Conservation (phyloP, 2,329 filamentous ascomycete species). For the Hymenoscyphus fructigenus region DNA sequence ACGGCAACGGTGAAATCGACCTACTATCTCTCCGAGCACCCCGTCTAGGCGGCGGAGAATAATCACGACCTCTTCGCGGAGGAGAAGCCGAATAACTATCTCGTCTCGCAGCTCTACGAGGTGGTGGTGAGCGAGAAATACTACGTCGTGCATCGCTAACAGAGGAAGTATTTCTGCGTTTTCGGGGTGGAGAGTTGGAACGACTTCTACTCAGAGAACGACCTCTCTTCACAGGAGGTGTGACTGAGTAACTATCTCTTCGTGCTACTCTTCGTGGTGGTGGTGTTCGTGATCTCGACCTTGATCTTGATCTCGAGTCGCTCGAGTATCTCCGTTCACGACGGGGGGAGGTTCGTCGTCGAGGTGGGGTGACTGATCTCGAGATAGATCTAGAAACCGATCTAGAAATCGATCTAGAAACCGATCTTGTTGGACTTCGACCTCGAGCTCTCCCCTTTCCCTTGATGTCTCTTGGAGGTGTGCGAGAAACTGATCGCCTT, state of each 20-base stretch:
- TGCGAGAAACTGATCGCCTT: slow-evolving; percentile 26
- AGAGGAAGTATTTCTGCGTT: slow-evolving; percentile 30
- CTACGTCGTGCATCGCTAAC: slow-evolving; percentile 28
- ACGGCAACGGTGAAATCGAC: slow-evolving; percentile 26
- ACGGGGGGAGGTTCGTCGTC: slow-evolving; percentile 27
- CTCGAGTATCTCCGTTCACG: slow-evolving; percentile 23
- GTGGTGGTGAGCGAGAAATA: slow-evolving; percentile 27
- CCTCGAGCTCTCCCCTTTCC: slow-evolving; percentile 25
- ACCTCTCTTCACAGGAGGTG: slow-evolving; percentile 24
- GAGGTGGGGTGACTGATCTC: slow-evolving; percentile 26
- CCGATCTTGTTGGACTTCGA: slow-evolving; percentile 32
- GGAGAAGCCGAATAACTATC: slow-evolving; percentile 23
- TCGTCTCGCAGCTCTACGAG: slow-evolving; percentile 13
- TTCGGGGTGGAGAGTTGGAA: slow-evolving; percentile 25
- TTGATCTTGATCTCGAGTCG: slow-evolving; percentile 25
- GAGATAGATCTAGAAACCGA: slow-evolving; percentile 28
- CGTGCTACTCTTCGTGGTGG: slow-evolving; percentile 19
- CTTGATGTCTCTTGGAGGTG: slow-evolving; percentile 20
- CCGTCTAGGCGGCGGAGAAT: slow-evolving; percentile 19
- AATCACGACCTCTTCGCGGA: slow-evolving; percentile 21
- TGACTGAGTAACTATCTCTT: slow-evolving; percentile 23
- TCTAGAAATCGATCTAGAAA: slow-evolving; percentile 27
- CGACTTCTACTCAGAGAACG: slow-evolving; percentile 17
- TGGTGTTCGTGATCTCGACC: slow-evolving; percentile 11
- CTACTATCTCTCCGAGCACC: slow-evolving; percentile 23